Evolutionary conservation across 1,284 basidiomycete genomes (phyloP).

Genomic region (Apiotrichum siamense): DNA sequence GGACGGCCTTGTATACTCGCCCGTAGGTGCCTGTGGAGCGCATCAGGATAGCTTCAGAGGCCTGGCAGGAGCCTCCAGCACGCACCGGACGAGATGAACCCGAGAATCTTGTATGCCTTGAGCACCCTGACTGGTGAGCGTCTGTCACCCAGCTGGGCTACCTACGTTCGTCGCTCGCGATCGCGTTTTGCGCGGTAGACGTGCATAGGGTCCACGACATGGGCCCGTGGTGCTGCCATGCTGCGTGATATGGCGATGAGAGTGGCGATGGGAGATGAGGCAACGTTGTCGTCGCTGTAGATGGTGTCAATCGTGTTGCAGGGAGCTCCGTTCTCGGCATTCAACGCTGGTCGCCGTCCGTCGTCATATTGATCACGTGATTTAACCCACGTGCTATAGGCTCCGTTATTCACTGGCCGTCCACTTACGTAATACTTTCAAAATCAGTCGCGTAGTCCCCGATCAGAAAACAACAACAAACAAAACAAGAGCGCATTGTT

Average conservation of each 20-base stretch:
- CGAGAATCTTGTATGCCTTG: conserved; percentile 83
- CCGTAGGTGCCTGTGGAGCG: conserved; percentile 92
- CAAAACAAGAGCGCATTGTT: conserved; percentile 8
- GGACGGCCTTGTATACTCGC: conserved; percentile 89
- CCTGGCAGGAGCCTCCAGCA: background rate
- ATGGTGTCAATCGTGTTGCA: background rate
- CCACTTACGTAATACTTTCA: background rate
- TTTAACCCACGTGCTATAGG: no score
- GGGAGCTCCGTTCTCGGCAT: no score
- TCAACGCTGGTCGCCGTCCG: no score
- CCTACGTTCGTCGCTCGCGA: conserved; percentile 52
- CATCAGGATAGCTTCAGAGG: background rate
- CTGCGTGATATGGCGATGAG: background rate
- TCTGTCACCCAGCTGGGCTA: background rate
- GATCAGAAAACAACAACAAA: conserved; percentile 10
- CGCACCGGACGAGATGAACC: conserved; percentile 80
- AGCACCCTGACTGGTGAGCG: conserved; percentile 53
- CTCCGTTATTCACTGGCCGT: no score
- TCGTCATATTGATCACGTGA: no score
- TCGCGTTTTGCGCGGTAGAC: conserved; percentile 76
- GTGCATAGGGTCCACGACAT: conserved; percentile 56
- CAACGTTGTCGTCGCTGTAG: background rate
- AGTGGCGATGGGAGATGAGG: background rate
- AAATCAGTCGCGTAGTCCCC: conserved; percentile 6
- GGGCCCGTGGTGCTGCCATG: conserved; percentile 14